phyloP scores from a whole-genome alignment of 768 basidiomycete genomes.

The Leccinum broughii region DNA sequence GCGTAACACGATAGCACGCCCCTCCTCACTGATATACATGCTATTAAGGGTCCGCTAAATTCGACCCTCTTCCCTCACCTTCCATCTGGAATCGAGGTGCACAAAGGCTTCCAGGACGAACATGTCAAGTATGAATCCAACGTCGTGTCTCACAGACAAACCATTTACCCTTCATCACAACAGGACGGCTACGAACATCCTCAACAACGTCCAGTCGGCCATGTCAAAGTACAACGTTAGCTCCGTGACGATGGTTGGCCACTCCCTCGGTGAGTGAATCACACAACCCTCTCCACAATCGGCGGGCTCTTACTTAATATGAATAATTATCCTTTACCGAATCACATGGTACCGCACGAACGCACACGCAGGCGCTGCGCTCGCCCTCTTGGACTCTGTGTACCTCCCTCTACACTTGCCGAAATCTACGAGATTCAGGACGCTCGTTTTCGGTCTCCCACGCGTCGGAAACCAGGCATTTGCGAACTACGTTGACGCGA shows the following conservation, averaged over 20 bases:
- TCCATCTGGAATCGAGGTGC: constrained; percentile 38
- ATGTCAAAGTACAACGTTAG: constrained; percentile 35
- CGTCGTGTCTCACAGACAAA: not conserved
- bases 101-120: constrained; percentile 45
- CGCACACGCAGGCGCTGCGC: constrained; percentile 32
- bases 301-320: not conserved
- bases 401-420: constrained; percentile 39
- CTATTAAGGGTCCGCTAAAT: constrained; percentile 35
- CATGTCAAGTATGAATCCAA: constrained; percentile 41
- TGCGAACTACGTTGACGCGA: constrained; percentile 52
- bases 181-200: constrained; percentile 40
- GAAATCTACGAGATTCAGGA: constrained; percentile 26
- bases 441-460: constrained; percentile 36
- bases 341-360: not conserved
- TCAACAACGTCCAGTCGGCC: constrained; percentile 42
- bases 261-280: constrained; percentile 38
- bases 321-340: not conserved
- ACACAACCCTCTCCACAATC: not conserved
- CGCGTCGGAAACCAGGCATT: constrained; percentile 57
- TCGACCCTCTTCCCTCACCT: constrained; percentile 49
- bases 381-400: constrained; percentile 36
- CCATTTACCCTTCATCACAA: constrained; percentile 30
- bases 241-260: constrained; percentile 45
- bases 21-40: constrained; percentile 40
- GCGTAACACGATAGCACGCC: constrained; percentile 28